Percentiles rank a stretch among this genome's conserved stretches.
These are phyloP conservation scores for Lachnum nothofagi DNA, from an alignment of 2,329 filamentous ascomycete genomes.

Conservation along the genomic window DNA sequence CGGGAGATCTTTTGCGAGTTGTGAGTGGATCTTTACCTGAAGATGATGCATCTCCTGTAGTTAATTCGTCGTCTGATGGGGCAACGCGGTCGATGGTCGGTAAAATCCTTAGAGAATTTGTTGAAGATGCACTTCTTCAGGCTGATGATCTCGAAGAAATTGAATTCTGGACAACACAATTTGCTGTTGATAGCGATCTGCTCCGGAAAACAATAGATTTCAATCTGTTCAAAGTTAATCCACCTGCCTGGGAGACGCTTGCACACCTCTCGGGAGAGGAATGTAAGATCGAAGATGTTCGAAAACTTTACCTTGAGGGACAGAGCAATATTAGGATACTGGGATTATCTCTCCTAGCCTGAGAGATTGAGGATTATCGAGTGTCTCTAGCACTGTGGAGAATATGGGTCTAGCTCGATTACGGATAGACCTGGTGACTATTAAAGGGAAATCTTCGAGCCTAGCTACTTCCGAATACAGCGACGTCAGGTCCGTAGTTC, in stretches of 20 bases:
- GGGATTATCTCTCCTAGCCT: background rate
- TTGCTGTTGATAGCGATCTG: conserved; percentile 1
- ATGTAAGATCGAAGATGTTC: conserved; percentile 1
- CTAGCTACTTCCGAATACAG: no score
- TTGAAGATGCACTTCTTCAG: conserved; percentile 1
- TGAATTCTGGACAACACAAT: background rate
- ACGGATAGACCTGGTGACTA: no score
- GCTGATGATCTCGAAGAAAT: conserved; percentile 1
- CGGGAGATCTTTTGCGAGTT: background rate
- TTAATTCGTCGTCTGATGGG: conserved; percentile 1
- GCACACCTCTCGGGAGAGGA: background rate
- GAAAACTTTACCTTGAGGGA: background rate
- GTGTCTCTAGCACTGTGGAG: background rate
- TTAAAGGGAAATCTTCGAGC: no score
- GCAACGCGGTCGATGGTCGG: background rate
- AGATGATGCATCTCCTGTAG: conserved; percentile 1
- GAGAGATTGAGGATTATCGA: background rate
- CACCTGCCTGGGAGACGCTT: background rate
- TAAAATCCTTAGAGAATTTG: background rate
- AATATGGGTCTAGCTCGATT: conserved; percentile 1
- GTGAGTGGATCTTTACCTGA: background rate
- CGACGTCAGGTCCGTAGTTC: no score
- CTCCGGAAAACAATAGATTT: background rate
- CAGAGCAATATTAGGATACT: background rate
- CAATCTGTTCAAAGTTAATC: conserved; percentile 1